Evolutionary conservation across 768 basidiomycete species (phyloP).

Genomic region (Naganishia friedmannii): DNA sequence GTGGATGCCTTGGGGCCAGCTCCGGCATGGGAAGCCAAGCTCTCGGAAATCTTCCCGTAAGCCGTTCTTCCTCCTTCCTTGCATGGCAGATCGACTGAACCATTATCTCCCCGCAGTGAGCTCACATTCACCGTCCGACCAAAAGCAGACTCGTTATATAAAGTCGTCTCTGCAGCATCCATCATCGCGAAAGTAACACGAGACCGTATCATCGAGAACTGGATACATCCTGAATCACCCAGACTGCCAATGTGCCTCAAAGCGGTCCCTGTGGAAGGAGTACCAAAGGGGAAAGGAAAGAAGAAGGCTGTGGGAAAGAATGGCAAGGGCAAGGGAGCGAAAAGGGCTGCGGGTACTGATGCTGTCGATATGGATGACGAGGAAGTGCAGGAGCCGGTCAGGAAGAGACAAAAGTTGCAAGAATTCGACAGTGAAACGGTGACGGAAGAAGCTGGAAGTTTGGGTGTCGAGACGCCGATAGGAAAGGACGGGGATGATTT

Average conservation of each 20-base stretch:
- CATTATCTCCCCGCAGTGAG: slow-evolving; percentile 44
- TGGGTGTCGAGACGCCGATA: slow-evolving; percentile 56
- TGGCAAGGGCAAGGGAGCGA: slow-evolving; percentile 49
- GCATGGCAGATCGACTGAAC: neutral
- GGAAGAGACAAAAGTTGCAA: slow-evolving; percentile 18
- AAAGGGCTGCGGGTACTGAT: slow-evolving; percentile 17
- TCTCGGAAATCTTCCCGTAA: slow-evolving; percentile 71
- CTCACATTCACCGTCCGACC: slow-evolving; percentile 82
- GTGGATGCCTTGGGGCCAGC: slow-evolving; percentile 93
- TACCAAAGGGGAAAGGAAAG: slow-evolving; percentile 1
- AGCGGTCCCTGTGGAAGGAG: slow-evolving; percentile 23
- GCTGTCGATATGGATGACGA: slow-evolving; percentile 48
- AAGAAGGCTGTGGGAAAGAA: slow-evolving; percentile 5
- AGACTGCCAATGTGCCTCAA: slow-evolving; percentile 23
- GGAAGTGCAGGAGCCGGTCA: slow-evolving; percentile 10
- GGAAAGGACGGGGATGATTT: slow-evolving; percentile 27
- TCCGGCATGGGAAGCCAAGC: slow-evolving; percentile 75
- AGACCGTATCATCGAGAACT: slow-evolving; percentile 81
- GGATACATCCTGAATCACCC: slow-evolving; percentile 57
- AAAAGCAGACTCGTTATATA: slow-evolving; percentile 94
- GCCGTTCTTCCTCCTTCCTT: neutral
- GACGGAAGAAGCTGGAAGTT: slow-evolving; percentile 40
- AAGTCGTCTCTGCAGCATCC: slow-evolving; percentile 93
- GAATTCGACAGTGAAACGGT: slow-evolving; percentile 20
- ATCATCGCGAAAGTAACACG: slow-evolving; percentile 97